These are phyloP conservation scores for Pichia sp. DNA, from an alignment of 1,139 yeast genomes.

Conservation along the genomic window DNA sequence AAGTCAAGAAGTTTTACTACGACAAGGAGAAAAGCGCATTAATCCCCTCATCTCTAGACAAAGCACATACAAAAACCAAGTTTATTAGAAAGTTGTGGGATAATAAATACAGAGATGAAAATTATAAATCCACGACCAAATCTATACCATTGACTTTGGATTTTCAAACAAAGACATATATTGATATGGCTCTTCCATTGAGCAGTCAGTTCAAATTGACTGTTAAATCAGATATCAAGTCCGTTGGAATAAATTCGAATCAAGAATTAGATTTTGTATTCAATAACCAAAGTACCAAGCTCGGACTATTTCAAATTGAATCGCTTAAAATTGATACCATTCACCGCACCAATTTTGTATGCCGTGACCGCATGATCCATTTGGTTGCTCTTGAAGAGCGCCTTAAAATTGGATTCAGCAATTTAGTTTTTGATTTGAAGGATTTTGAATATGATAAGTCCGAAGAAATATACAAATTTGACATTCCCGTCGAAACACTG, in stretches of 20 bases:
- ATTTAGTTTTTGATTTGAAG: conserved; percentile 9
- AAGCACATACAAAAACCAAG: conserved; percentile 15
- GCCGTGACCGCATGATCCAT: not conserved
- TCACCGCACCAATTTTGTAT: not conserved
- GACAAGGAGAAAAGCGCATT: conserved; percentile 12
- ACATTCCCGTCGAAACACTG: conserved; percentile 2
- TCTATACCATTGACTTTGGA: conserved; percentile 5
- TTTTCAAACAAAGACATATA: not conserved
- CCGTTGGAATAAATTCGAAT: conserved; percentile 2
- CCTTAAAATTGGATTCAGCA: conserved; percentile 3
- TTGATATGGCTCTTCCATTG: conserved; percentile 6
- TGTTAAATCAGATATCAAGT: conserved; percentile 3
- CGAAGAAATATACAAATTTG: not conserved
- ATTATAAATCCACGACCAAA: conserved; percentile 9
- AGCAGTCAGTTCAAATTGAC: conserved; percentile 3
- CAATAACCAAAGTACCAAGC: conserved; percentile 10
- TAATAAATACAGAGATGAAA: conserved; percentile 13
- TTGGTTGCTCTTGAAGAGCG: not conserved
- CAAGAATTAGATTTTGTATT: conserved; percentile 10
- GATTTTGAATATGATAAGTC: conserved; percentile 7
- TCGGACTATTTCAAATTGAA: conserved; percentile 10
- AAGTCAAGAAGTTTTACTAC: conserved; percentile 14
- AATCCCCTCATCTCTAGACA: conserved; percentile 13
- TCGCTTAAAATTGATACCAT: conserved; percentile 7
- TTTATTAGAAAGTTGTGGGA: conserved; percentile 17